These are phyloP conservation scores for Melanopsichium pennsylvanicum DNA, from an alignment of 1,284 basidiomycete genomes.

Conservation along the genomic window DNA sequence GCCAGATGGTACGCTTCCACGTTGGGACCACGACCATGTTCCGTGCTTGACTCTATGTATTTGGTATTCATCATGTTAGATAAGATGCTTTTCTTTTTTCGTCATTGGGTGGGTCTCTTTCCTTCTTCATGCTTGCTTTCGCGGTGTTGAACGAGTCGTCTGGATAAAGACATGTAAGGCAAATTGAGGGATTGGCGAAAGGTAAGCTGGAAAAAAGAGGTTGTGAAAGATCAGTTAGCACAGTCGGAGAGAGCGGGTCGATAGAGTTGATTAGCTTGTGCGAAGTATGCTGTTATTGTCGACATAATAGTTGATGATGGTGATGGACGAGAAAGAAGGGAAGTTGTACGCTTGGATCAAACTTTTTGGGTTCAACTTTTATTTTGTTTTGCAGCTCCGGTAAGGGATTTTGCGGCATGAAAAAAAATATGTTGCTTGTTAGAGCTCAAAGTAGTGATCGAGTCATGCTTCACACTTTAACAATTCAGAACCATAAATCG, in stretches of 20 bases:
- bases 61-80: slow-evolving; percentile 45
- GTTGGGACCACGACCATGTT: slow-evolving; percentile 42
- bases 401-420: too few species aligned
- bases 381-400: too few species aligned
- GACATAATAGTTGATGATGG: slow-evolving; percentile 2
- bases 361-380: too few species aligned
- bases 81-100: too few species aligned
- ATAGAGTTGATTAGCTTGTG: too few species aligned
- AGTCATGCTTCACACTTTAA: background rate
- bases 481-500: background rate
- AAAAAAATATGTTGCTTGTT: slow-evolving; percentile 6
- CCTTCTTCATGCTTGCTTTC: too few species aligned
- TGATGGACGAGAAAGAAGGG: slow-evolving; percentile 1
- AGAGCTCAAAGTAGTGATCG: slow-evolving; percentile 1
- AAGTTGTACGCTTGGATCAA: background rate
- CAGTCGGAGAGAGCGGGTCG: too few species aligned
- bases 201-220: background rate
- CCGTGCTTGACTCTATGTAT: slow-evolving; percentile 56
- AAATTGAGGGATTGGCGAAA: too few species aligned
- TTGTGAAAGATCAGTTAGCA: background rate
- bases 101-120: too few species aligned
- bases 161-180: too few species aligned
- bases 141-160: too few species aligned
- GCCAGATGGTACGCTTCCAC: slow-evolving; percentile 48
- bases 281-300: too few species aligned